These are phyloP conservation scores for Malus hybrid DNA, from an alignment of 331 rosid species.

Conservation along the genomic window DNA sequence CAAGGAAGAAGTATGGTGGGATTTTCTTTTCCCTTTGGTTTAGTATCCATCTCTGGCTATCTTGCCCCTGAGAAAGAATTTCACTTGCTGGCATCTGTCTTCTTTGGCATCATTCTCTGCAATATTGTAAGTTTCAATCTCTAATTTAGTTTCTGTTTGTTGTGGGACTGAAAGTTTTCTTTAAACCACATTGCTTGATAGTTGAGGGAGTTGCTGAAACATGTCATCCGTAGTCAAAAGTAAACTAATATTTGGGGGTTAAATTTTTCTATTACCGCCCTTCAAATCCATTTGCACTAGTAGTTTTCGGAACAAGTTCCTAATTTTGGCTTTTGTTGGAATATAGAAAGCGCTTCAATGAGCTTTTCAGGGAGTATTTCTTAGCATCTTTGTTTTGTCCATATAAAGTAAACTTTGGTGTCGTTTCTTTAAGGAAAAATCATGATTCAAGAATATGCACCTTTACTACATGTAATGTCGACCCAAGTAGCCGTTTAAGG, in stretches of 20 bases:
- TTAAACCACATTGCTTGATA: not conserved
- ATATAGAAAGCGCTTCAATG: not conserved
- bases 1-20: constrained; percentile 26
- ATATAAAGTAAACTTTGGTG: not conserved
- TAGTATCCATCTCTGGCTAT: constrained; percentile 21
- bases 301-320: not conserved
- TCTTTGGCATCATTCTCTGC: constrained; percentile 61
- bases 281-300: not conserved
- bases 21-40: constrained; percentile 25
- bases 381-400: not conserved
- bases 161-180: not conserved
- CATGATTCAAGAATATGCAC: not conserved
- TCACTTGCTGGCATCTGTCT: constrained; percentile 51
- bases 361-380: not conserved
- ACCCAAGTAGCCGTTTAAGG: not conserved
- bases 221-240: not conserved
- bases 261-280: not conserved
- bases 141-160: not conserved
- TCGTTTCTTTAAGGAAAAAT: not conserved
- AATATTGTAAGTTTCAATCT: constrained; percentile 50
- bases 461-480: not conserved
- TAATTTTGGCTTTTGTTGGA: not conserved
- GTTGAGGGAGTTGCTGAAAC: not conserved
- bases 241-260: not conserved
- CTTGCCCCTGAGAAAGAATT: constrained; percentile 39